A percentile compares a stretch with the other conserved stretches of the same genome.
Evolutionary conservation across 176 grass and related monocot species (phyloP).

Genomic region (Musa beccarii): DNA sequence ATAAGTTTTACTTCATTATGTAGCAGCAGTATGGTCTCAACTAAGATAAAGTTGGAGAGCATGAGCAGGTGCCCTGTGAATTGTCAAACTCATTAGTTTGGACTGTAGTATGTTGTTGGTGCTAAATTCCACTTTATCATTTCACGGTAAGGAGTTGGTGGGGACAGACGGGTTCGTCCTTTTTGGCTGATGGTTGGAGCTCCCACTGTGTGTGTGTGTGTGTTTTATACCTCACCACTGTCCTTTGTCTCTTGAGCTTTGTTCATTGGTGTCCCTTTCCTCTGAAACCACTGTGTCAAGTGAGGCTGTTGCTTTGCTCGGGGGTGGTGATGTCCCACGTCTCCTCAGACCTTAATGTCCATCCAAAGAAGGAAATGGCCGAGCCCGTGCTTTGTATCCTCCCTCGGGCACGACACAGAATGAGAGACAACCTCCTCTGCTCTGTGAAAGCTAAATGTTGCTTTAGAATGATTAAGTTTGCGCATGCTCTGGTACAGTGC

Average conservation of each 20-base stretch:
- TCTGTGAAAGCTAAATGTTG: conserved; percentile 4
- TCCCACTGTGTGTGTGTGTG: conserved; percentile 3
- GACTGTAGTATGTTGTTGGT: too few relatives aligned
- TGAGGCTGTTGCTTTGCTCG: conserved; percentile 2
- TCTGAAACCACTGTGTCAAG: conserved; percentile 1
- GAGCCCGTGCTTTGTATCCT: neutral
- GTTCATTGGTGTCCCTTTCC: neutral
- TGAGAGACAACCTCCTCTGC: neutral
- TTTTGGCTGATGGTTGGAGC: neutral
- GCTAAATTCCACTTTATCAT: too few relatives aligned
- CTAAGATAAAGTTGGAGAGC: too few relatives aligned
- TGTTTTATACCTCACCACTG: neutral
- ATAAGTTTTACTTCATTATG: too few relatives aligned
- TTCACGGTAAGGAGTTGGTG: too few relatives aligned
- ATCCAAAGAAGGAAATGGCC: conserved; percentile 1
- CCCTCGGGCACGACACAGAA: neutral
- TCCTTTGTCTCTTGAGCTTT: conserved; percentile 8
- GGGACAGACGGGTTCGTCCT: neutral
- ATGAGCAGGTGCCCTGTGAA: too few relatives aligned
- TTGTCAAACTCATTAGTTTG: too few relatives aligned
- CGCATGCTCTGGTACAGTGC: conserved; percentile 15
- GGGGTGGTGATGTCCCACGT: neutral
- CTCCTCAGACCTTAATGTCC: neutral
- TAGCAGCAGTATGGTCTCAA: too few relatives aligned
- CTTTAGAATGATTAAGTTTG: conserved; percentile 3